phyloP scores from a whole-genome alignment of 1,139 yeast genomes.

The Sugiyamaella neomexicana region DNA sequence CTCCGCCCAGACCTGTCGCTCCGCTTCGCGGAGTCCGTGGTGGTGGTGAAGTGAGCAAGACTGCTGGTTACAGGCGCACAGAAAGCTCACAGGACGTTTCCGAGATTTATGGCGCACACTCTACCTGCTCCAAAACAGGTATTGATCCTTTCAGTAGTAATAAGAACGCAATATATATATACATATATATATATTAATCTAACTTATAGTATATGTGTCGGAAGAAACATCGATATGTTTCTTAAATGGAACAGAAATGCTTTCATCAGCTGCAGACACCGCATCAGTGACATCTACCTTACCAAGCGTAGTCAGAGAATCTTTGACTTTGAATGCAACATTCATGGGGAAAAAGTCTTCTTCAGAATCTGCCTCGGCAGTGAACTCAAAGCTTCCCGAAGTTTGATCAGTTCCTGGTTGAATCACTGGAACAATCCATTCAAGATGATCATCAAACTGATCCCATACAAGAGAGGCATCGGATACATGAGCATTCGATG shows the following conservation, averaged over 20 bases:
- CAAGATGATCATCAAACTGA: constrained; percentile 43
- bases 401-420: constrained; percentile 44
- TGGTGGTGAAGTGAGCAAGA: no score
- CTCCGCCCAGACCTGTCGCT: background rate
- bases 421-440: constrained; percentile 45
- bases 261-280: constrained; percentile 42
- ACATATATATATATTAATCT: constrained; percentile 4
- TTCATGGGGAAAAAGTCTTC: constrained; percentile 89
- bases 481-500: constrained; percentile 56
- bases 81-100: no score
- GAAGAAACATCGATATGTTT: constrained; percentile 60
- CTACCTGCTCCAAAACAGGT: no score
- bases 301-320: constrained; percentile 45
- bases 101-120: no score
- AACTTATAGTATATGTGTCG: constrained; percentile 63
- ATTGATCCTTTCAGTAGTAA: no score
- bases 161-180: no score
- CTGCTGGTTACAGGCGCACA: no score
- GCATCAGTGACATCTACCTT: constrained; percentile 50
- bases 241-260: constrained; percentile 66
- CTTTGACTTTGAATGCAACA: constrained; percentile 50
- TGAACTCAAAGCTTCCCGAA: constrained; percentile 77
- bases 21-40: background rate
- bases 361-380: constrained; percentile 73
- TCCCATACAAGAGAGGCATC: constrained; percentile 41